Conservation (phyloP, 768 basidiomycete genomes). For the Zangia roseola region DNA sequence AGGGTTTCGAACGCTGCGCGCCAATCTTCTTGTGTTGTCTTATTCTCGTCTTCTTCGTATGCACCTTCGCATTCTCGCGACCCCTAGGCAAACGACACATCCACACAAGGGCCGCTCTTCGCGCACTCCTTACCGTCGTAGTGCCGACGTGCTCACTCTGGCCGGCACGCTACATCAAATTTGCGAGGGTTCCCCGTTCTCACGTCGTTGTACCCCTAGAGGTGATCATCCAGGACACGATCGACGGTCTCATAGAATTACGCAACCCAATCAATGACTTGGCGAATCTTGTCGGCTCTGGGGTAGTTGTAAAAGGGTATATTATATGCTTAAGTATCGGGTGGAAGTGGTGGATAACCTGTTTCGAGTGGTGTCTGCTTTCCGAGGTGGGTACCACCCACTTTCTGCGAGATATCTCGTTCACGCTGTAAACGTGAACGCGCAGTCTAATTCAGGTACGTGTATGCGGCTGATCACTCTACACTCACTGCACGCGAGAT, state of each 20-base stretch:
- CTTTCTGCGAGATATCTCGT: not conserved
- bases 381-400: slow-evolving; percentile 19
- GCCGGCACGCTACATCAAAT: slow-evolving; percentile 37
- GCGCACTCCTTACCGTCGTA: slow-evolving; percentile 42
- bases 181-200: slow-evolving; percentile 26
- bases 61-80: slow-evolving; percentile 8
- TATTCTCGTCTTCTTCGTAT: slow-evolving; percentile 8
- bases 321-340: slow-evolving; percentile 34
- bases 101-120: slow-evolving; percentile 24
- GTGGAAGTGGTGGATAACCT: slow-evolving; percentile 33
- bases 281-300: slow-evolving; percentile 34
- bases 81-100: slow-evolving; percentile 8
- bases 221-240: slow-evolving; percentile 37
- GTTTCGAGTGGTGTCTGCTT: slow-evolving; percentile 35
- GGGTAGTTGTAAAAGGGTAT: slow-evolving; percentile 38
- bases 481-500: not conserved
- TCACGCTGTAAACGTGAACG: not conserved
- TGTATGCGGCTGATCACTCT: slow-evolving; percentile 8
- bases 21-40: slow-evolving; percentile 4
- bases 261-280: slow-evolving; percentile 40
- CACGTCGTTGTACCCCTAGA: slow-evolving; percentile 34
- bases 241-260: slow-evolving; percentile 43
- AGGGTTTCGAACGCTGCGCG: not conserved
- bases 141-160: slow-evolving; percentile 45
- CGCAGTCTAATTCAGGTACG: slow-evolving; percentile 23